Base-by-base conservation (phyloP, 352 stramenopile genomes). In the Phytophthora ramorum region DNA sequence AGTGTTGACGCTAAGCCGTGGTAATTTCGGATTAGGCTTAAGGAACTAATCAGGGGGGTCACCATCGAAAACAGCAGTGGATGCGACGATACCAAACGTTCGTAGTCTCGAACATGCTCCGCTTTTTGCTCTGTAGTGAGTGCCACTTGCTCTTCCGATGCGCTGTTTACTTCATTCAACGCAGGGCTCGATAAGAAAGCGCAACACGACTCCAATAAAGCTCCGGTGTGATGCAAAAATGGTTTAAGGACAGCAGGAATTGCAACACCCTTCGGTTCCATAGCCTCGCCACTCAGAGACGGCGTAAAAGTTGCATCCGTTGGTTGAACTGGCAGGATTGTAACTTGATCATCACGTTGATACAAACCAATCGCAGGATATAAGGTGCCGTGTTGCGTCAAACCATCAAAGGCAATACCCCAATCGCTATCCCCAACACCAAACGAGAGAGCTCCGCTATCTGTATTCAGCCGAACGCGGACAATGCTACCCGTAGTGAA, bases 341-440 rank as follows among this genome's bases (percentile, higher is more conserved):
- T 96, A 8, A 97, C 88, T 72, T 95, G 85, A 58, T 97, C 90
- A 66, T 96, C 90, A 30, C 87, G 79, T 64, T 97, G 90, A 46
- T 97, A 97, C 37, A 97, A 63, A 24, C 88, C 90, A 59, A 97
- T 94, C 1, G 90, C 87, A 30, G 90, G 90, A 56, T 95, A 96
- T 40, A 97, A 72, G 0, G 83, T 93, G n/a, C 89, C 89, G 62
- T 95, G 86, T 55, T 97, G 88, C 9, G 87, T 94, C 35, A 97
- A 72, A 2, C 89, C 89, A 47, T 96, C 87, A 53, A 97, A 97
- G 7, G 90, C 90, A 51, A 96, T 92, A 5, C 90, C 90, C 90
- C 90, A 97, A 60, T 96, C 88, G 32, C 66, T 94, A 68, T 95
- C 89, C 30, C 93, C 86, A 51, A 96, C 80, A 38, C 87, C 88